Conservation (phyloP, 2,329 filamentous ascomycete species). For the Colletotrichum sp. region DNA sequence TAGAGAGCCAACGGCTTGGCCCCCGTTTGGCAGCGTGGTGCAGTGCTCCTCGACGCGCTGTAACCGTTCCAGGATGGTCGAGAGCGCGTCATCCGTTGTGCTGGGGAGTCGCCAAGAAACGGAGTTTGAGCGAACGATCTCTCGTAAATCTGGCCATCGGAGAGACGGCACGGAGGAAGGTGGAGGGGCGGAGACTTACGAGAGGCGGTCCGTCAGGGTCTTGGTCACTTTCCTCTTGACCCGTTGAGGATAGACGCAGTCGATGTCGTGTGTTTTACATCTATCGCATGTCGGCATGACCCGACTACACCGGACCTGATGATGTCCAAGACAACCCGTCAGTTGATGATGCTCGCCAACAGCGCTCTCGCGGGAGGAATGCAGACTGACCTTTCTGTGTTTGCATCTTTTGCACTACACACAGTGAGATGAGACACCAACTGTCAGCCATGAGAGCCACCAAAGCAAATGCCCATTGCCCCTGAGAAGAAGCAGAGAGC, state of each 20-base stretch:
- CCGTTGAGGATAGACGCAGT: constrained; percentile 30
- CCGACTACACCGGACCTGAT: constrained; percentile 32
- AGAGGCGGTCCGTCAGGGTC: constrained; percentile 9
- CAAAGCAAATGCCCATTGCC: background rate
- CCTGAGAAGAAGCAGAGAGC: background rate
- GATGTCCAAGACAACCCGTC: background rate
- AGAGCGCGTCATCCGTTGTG: constrained; percentile 21
- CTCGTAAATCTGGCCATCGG: background rate
- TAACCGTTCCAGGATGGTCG: constrained; percentile 31
- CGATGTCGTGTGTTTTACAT: constrained; percentile 27
- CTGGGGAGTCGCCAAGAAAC: background rate
- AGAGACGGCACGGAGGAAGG: background rate
- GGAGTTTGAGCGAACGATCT: background rate
- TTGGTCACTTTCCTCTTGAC: constrained; percentile 28
- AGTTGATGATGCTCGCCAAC: background rate
- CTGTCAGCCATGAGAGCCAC: background rate
- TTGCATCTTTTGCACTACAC: constrained; percentile 9
- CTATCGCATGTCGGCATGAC: constrained; percentile 30
- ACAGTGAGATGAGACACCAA: background rate
- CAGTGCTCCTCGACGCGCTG: constrained; percentile 31
- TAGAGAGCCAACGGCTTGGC: background rate
- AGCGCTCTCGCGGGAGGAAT: background rate
- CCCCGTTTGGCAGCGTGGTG: background rate
- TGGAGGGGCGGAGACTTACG: background rate
- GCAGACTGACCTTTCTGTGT: background rate